Evolutionary conservation across 345 rosid genomes (phyloP).

Genomic region (Salix purpurea): DNA sequence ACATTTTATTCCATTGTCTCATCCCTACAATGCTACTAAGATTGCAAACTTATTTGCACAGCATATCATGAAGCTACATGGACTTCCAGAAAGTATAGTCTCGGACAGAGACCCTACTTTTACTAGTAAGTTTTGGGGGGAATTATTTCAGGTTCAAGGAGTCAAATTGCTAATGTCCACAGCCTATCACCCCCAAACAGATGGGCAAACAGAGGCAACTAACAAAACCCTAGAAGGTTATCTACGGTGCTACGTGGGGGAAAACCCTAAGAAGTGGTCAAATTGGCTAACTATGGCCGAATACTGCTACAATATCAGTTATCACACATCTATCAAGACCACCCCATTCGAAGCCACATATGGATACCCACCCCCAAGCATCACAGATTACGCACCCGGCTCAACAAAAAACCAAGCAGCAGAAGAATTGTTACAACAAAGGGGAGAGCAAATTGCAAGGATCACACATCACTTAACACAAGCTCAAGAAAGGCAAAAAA

Average conservation of each 20-base stretch:
- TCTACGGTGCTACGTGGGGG: neutral
- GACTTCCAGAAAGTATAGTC: neutral
- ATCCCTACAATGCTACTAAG: neutral
- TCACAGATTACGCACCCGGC: too few species aligned
- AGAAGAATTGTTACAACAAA: too few species aligned
- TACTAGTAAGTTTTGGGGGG: neutral
- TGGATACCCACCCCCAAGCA: too few species aligned
- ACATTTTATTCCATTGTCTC: rapidly evolving
- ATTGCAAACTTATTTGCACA: neutral
- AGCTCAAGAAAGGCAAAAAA: too few species aligned
- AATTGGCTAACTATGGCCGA: neutral
- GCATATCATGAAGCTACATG: neutral
- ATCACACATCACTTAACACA: too few species aligned
- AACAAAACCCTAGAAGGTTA: too few species aligned
- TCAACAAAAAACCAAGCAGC: too few species aligned
- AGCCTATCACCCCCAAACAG: too few species aligned
- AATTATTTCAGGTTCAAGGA: neutral
- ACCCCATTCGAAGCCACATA: too few species aligned
- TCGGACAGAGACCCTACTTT: too few species aligned
- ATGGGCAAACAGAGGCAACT: neutral
- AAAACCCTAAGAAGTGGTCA: neutral
- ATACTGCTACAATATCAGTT: rapidly evolving
- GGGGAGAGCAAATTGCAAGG: too few species aligned
- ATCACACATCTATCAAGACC: neutral
- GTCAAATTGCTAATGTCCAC: too few species aligned